Conservation (phyloP, 2,329 filamentous ascomycete species). For the Zarea fungicola region DNA sequence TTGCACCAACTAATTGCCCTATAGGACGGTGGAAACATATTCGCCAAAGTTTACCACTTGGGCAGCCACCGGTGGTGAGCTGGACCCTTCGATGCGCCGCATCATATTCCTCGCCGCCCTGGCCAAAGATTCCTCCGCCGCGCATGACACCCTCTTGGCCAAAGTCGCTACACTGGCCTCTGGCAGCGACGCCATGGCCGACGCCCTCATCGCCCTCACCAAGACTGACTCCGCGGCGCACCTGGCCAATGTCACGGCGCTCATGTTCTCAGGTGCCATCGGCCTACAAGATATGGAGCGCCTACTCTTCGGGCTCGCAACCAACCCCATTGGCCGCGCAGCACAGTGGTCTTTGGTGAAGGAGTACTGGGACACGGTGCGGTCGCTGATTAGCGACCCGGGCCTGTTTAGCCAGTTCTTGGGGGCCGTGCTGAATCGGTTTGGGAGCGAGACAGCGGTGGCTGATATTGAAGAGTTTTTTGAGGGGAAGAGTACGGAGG, state of each 20-base stretch:
- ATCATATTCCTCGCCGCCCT: slow-evolving; percentile 77
- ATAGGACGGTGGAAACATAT: slow-evolving; percentile 68
- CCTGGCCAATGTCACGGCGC: slow-evolving; percentile 64
- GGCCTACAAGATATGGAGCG: slow-evolving; percentile 82
- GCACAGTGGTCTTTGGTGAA: slow-evolving; percentile 83
- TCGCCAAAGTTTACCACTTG: slow-evolving; percentile 73
- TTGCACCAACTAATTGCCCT: slow-evolving; percentile 3
- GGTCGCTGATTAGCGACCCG: slow-evolving; percentile 71
- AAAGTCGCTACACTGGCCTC: slow-evolving; percentile 80
- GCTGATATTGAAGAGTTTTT: slow-evolving; percentile 83
- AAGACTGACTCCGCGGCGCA: slow-evolving; percentile 63
- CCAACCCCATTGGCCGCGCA: slow-evolving; percentile 65
- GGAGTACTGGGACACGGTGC: slow-evolving; percentile 70
- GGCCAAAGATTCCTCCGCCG: slow-evolving; percentile 59
- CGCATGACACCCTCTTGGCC: slow-evolving; percentile 70
- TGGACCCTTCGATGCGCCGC: slow-evolving; percentile 75
- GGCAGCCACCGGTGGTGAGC: slow-evolving; percentile 58
- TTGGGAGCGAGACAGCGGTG: slow-evolving; percentile 62
- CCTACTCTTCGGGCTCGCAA: slow-evolving; percentile 64
- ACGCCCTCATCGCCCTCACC: slow-evolving; percentile 71
- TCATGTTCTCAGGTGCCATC: slow-evolving; percentile 72
- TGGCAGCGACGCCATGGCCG: slow-evolving; percentile 86
- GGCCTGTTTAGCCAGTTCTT: slow-evolving; percentile 89
- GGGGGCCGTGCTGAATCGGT: slow-evolving; percentile 70
- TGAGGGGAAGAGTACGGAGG: slow-evolving; percentile 75